Evolutionary conservation across 192 early-diverging fungal species (phyloP), one percentile per base, ranked within the genome.

Genomic region (Mortierella claussenii): DNA sequence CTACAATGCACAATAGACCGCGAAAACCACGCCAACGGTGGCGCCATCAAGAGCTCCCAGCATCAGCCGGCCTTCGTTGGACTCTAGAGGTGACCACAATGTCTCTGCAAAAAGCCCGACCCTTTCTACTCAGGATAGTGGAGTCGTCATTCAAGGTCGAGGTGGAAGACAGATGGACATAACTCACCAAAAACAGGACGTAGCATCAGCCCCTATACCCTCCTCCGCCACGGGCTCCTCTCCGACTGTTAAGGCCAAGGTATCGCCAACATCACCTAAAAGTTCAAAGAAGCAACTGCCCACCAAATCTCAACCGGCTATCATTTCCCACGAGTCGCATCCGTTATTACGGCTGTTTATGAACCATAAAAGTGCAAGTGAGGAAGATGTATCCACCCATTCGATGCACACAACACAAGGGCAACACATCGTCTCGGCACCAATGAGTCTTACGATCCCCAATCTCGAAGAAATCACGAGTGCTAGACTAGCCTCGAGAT

Each of bases 361-460:
- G 65, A 50, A 76, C n/a, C 50, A 60, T 24, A 67, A 67, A 21
- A 76, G 73, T 30, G 51, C 73, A 5, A 76, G 73, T n/a, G 73
- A 67, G 18, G 73, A 76, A 37, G 73, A 76, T 36, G 37, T 67
- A 0, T 67, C 73, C 18, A 49, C 34, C 7, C 43, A 50, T 26
- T 27, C 55, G 3, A 18, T 48, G 12, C 50, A 37, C 27, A 31
- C 73, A 7, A 36, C 63, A 4, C 63, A 60, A 17, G 64, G 57
- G 11, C 34, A 18, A 6, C 59, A 76, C 26, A 3, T 76, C 40
- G 36, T 26, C 4, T 61, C 73, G 2, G 49, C 64, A 15, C 64
- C 73, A 21, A 76, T 76, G 36, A 62, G 54, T 4, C 64, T 76
- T 7, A 76, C 73, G 2, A 57, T 76, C 28, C 73, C 73, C 0